These are phyloP conservation scores for Eutypella sp. DNA, from an alignment of 2,329 filamentous ascomycete species.

Conservation along the genomic window DNA sequence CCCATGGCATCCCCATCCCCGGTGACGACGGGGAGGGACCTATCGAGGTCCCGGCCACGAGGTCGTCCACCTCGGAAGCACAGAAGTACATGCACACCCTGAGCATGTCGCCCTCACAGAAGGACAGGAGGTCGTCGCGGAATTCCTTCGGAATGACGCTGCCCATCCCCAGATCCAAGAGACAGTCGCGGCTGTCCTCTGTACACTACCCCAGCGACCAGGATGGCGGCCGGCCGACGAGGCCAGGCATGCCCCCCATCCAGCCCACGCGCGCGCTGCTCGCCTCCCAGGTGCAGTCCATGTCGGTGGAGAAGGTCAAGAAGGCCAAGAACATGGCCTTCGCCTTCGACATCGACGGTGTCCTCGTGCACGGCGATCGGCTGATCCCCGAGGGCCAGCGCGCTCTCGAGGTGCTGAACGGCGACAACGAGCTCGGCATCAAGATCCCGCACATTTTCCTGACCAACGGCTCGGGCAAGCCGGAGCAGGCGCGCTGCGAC, in stretches of 20 bases:
- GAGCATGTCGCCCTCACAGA: conserved; percentile 62
- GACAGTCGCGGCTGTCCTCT: conserved; percentile 62
- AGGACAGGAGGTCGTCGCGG: conserved; percentile 61
- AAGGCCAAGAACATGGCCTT: conserved; percentile 77
- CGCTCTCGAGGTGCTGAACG: conserved; percentile 66
- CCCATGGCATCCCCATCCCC: conserved; percentile 35
- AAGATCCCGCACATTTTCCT: conserved; percentile 73
- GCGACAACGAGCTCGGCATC: conserved; percentile 72
- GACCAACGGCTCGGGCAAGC: conserved; percentile 71
- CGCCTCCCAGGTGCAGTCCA: conserved; percentile 64
- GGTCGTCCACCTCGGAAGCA: conserved; percentile 64
- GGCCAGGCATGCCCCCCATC: conserved; percentile 54
- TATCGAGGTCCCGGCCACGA: conserved; percentile 65
- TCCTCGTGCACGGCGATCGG: conserved; percentile 67
- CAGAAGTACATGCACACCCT: conserved; percentile 69
- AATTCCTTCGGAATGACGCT: conserved; percentile 73
- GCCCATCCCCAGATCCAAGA: conserved; percentile 67
- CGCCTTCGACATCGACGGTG: conserved; percentile 75
- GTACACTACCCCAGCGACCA: conserved; percentile 41
- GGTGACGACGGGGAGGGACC: conserved; percentile 42
- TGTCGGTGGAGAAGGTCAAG: conserved; percentile 59
- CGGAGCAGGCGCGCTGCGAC: conserved; percentile 58
- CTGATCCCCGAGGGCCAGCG: conserved; percentile 63
- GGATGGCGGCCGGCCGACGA: conserved; percentile 38
- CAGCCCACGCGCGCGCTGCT: conserved; percentile 63